Evolutionary conservation across 495 filamentous ascomycete genomes (phyloP).

Genomic region (Talaromyces borbonicus): DNA sequence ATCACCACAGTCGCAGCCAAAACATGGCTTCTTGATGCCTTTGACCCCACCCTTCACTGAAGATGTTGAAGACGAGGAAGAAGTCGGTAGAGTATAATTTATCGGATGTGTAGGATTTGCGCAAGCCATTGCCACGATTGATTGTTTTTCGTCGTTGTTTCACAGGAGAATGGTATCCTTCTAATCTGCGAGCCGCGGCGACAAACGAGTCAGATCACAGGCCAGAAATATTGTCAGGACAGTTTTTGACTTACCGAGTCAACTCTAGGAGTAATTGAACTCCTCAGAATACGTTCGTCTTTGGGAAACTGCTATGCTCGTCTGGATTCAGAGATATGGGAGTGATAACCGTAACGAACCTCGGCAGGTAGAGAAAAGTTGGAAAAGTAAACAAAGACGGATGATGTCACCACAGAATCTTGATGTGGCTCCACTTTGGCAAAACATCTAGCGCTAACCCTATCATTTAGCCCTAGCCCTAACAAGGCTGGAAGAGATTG

Average conservation of each 20-base stretch:
- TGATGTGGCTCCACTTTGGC: too few species aligned
- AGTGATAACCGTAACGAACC: too few species aligned
- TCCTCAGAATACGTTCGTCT: too few species aligned
- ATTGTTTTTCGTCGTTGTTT: neutral
- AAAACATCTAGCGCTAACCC: too few species aligned
- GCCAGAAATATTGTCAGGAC: too few species aligned
- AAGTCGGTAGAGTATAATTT: conserved; percentile 24
- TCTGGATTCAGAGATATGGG: too few species aligned
- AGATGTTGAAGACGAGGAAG: conserved; percentile 16
- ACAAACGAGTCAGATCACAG: too few species aligned
- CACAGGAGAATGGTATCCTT: neutral
- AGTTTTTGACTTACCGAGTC: too few species aligned
- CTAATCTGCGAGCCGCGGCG: neutral
- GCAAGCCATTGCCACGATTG: neutral
- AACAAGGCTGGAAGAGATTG: too few species aligned
- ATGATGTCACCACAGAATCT: neutral
- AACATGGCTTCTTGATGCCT: conserved; percentile 33
- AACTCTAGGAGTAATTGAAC: too few species aligned
- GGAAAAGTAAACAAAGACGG: neutral
- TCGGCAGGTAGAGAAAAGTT: too few species aligned
- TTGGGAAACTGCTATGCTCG: too few species aligned
- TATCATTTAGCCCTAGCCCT: conserved; percentile 1
- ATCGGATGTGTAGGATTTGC: conserved; percentile 9
- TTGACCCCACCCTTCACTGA: conserved; percentile 35
- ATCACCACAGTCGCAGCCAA: conserved; percentile 35